Evolutionary conservation across 1,284 basidiomycete genomes (phyloP).

Genomic region (Papiliotrema flavescens): DNA sequence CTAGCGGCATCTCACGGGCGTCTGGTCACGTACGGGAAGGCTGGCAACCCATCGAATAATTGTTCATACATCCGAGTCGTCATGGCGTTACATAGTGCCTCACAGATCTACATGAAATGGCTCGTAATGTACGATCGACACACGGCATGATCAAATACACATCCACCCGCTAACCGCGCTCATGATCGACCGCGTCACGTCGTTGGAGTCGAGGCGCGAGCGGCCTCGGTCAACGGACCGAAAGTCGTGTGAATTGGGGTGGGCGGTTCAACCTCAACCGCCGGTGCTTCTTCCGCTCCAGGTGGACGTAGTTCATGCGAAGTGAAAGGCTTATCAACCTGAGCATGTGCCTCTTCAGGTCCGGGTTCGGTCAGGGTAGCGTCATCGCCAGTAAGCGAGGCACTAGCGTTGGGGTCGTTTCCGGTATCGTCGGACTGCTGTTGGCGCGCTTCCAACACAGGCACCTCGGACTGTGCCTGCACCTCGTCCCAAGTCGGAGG

Average conservation of each 20-base stretch:
- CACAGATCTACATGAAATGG: too few species aligned
- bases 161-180: too few species aligned
- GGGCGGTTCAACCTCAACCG: conserved; percentile 14
- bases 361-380: not conserved
- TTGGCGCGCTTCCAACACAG: not conserved
- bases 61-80: too few species aligned
- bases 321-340: not conserved
- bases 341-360: conserved; percentile 1
- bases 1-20: too few species aligned
- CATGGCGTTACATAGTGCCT: too few species aligned
- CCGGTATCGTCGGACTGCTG: not conserved
- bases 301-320: not conserved
- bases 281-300: not conserved
- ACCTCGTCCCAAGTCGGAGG: conserved; percentile 20
- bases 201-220: too few species aligned
- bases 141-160: too few species aligned
- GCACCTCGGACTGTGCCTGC: conserved; percentile 9
- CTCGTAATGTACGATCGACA: too few species aligned
- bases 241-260: conserved; percentile 3
- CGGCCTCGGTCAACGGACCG: too few species aligned
- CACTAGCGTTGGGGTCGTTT: conserved; percentile 12
- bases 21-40: too few species aligned
- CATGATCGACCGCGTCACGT: too few species aligned
- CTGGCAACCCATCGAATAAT: too few species aligned
- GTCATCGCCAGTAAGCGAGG: conserved; percentile 6